Percentiles rank a stretch among this genome's conserved stretches.
phyloP scores from a whole-genome alignment of 768 basidiomycete species.

The Gymnopilus dilepis region DNA sequence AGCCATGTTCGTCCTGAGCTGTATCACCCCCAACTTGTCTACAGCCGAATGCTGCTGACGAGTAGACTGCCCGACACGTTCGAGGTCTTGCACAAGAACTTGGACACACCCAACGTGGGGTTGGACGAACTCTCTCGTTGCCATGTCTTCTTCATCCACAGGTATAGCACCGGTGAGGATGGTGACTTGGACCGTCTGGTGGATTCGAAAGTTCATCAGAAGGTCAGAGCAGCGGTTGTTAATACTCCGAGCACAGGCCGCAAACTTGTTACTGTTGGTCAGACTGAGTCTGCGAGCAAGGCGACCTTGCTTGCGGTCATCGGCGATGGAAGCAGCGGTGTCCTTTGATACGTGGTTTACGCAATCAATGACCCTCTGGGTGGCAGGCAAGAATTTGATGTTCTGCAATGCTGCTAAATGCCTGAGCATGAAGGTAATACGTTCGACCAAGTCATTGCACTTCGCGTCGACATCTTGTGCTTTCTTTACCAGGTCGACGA shows the following conservation, averaged over 20 bases:
- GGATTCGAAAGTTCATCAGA: conserved; percentile 46
- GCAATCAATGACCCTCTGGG: conserved; percentile 41
- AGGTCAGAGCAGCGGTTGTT: conserved; percentile 42
- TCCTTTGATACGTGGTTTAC: conserved; percentile 42
- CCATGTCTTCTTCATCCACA: conserved; percentile 40
- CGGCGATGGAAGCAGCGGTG: conserved; percentile 41
- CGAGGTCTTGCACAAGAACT: conserved; percentile 36
- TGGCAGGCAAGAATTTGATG: conserved; percentile 38
- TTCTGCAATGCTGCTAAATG: conserved; percentile 40
- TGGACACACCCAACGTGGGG: conserved; percentile 41
- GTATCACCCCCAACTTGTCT: conserved; percentile 45
- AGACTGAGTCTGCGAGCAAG: conserved; percentile 42
- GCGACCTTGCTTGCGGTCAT: conserved; percentile 42
- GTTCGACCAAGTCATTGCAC: conserved; percentile 44
- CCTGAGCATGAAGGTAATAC: conserved; percentile 48
- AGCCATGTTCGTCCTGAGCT: conserved; percentile 38
- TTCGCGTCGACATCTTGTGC: conserved; percentile 45
- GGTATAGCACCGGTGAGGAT: conserved; percentile 41
- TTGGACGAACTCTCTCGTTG: conserved; percentile 39
- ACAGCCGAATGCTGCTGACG: conserved; percentile 38
- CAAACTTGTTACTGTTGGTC: conserved; percentile 42
- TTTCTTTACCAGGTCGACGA: conserved; percentile 41
- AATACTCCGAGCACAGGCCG: conserved; percentile 35
- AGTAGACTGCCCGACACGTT: conserved; percentile 43
- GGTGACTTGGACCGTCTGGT: conserved; percentile 42